Evolutionary conservation across 495 filamentous ascomycete species (phyloP).

Genomic region (Xylona heveae): DNA sequence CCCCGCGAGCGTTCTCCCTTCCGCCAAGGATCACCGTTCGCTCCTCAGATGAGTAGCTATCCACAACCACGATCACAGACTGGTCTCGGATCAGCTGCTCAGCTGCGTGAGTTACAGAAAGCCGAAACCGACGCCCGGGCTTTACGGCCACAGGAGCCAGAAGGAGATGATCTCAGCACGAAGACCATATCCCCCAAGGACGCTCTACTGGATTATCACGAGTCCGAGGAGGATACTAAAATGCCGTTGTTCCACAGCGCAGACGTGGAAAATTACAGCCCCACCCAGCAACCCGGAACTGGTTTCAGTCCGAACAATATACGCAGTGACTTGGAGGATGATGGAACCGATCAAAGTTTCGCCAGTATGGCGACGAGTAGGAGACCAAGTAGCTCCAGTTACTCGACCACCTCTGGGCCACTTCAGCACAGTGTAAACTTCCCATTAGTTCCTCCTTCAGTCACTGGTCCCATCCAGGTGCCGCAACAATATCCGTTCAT

Average conservation of each 20-base stretch:
- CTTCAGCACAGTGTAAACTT: conserved; percentile 11
- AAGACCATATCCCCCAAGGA: conserved; percentile 96
- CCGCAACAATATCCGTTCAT: conserved; percentile 40
- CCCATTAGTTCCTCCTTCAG: conserved; percentile 20
- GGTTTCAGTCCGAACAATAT: background rate
- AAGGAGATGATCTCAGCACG: conserved; percentile 16
- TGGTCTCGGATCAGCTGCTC: conserved; percentile 32
- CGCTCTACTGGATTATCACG: conserved; percentile 65
- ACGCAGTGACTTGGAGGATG: conserved; percentile 8
- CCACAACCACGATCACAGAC: too few species aligned
- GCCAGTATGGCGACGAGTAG: conserved; percentile 22
- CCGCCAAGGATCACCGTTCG: conserved; percentile 49
- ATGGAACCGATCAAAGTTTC: conserved; percentile 16
- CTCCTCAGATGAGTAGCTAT: conserved; percentile 14
- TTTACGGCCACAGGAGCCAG: conserved; percentile 23
- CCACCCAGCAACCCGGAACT: background rate
- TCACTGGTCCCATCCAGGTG: conserved; percentile 19
- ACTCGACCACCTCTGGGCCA: conserved; percentile 14
- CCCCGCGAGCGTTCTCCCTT: conserved; percentile 70
- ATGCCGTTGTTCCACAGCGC: conserved; percentile 42
- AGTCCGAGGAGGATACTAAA: conserved; percentile 42
- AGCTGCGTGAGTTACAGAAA: conserved; percentile 36
- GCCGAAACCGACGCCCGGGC: conserved; percentile 32
- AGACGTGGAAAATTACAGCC: background rate
- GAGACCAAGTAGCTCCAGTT: conserved; percentile 18